Conservation (phyloP, 202 grass and related monocot species). For the Setaria italica region DNA sequence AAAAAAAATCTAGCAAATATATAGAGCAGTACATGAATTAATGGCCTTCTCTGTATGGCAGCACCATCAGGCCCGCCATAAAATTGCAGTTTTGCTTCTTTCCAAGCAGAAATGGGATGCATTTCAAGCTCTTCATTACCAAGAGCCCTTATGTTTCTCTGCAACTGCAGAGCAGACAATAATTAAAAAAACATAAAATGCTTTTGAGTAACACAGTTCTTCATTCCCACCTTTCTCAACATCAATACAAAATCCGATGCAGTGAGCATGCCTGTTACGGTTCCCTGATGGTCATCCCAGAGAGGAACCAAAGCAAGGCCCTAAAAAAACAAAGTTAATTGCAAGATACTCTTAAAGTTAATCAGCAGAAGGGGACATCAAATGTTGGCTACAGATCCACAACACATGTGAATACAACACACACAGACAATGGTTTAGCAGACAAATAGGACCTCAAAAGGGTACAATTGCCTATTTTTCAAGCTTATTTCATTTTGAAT, state of each 20-base stretch:
- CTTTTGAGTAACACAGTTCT: constrained; percentile 24
- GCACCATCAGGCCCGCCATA: constrained; percentile 45
- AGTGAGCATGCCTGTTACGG: constrained; percentile 67
- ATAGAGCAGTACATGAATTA: constrained; percentile 65
- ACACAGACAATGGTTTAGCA: not conserved
- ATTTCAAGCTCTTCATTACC: constrained; percentile 76
- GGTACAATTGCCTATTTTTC: constrained; percentile 1
- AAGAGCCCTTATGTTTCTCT: constrained; percentile 65
- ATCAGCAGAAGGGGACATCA: constrained; percentile 8
- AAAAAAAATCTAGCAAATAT: constrained; percentile 24
- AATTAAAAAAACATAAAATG: constrained; percentile 31
- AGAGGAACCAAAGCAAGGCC: constrained; percentile 70
- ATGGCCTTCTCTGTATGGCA: constrained; percentile 56
- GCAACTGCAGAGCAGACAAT: constrained; percentile 51
- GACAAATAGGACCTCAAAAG: constrained; percentile 19
- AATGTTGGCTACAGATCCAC: constrained; percentile 18
- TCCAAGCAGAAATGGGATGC: constrained; percentile 74
- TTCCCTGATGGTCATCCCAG: constrained; percentile 65
- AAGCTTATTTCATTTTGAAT: constrained; percentile 6
- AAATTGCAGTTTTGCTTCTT: constrained; percentile 68
- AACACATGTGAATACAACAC: not conserved
- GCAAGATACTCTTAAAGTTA: constrained; percentile 22
- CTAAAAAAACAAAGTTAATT: constrained; percentile 44
- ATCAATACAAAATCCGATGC: constrained; percentile 77
- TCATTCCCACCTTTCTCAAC: constrained; percentile 62